Percentiles rank a stretch among this genome's conserved stretches.
phyloP scores from a whole-genome alignment of 371 early-diverging fungal genomes.

The Lichtheimia hyalospora region DNA sequence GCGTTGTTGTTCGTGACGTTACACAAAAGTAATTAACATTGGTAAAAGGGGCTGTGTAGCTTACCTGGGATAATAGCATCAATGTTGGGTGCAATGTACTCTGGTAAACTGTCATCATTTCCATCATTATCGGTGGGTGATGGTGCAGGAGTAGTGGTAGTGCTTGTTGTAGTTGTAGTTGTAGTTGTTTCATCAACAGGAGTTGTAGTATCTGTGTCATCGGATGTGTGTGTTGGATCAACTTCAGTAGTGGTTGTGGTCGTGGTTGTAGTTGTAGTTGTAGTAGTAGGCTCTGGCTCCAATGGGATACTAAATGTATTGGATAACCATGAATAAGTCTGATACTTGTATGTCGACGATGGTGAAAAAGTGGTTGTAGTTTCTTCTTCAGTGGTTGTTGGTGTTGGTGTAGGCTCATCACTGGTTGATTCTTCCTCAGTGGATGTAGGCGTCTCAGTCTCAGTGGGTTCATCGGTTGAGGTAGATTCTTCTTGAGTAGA shows the following conservation, averaged over 20 bases:
- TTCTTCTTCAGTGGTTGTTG: conserved; percentile 8
- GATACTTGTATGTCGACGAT: conserved; percentile 13
- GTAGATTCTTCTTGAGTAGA: conserved; percentile 10
- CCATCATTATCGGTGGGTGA: not conserved
- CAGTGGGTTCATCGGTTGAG: conserved; percentile 7
- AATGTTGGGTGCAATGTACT: conserved; percentile 49
- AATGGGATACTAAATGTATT: conserved; percentile 18
- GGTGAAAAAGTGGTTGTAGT: conserved; percentile 10
- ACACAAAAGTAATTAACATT: not conserved
- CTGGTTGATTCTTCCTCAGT: not conserved
- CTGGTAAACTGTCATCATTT: conserved; percentile 30
- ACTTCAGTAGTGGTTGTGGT: conserved; percentile 1
- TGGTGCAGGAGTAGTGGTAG: conserved; percentile 5
- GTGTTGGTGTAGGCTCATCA: conserved; percentile 5
- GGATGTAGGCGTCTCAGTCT: conserved; percentile 1
- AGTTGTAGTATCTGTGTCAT: conserved; percentile 2
- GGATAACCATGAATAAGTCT: conserved; percentile 17
- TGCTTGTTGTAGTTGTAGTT: not conserved
- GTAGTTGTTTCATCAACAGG: conserved; percentile 2
- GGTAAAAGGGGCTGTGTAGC: not conserved
- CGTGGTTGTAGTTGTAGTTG: conserved; percentile 7
- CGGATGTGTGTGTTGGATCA: not conserved
- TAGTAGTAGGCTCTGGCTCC: conserved; percentile 5
- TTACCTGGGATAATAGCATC: conserved; percentile 46
- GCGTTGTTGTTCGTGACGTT: not conserved